Percentiles rank a stretch among this genome's conserved stretches.
Conservation (phyloP, 2,329 filamentous ascomycete genomes). For the Ophiostoma montium region DNA sequence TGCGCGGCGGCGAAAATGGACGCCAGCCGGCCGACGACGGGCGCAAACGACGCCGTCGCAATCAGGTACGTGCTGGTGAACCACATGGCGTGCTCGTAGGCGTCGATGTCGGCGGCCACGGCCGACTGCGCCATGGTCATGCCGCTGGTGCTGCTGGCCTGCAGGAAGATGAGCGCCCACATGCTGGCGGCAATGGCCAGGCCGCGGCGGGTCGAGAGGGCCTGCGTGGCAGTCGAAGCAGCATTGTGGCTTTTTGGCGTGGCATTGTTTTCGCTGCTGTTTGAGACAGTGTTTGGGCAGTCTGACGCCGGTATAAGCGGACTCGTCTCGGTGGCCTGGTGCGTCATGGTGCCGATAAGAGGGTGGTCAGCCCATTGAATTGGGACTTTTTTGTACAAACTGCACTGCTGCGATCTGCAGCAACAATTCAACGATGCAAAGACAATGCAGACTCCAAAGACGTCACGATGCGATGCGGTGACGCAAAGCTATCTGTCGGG, state of each 20-base stretch:
- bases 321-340: not conserved
- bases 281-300: not conserved
- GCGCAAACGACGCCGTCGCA: conserved; percentile 46
- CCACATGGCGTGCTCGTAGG: conserved; percentile 63
- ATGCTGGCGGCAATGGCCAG: conserved; percentile 25
- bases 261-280: not conserved
- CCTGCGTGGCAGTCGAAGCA: not conserved
- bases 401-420: no score
- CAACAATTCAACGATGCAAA: no score
- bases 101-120: conserved; percentile 61
- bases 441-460: no score
- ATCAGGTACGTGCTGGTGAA: conserved; percentile 66
- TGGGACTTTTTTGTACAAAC: no score
- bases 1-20: conserved; percentile 57
- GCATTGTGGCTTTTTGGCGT: not conserved
- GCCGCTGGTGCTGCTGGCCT: conserved; percentile 60
- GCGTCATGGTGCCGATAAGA: not conserved
- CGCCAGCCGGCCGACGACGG: conserved; percentile 56
- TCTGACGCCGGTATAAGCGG: not conserved
- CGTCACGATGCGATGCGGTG: no score
- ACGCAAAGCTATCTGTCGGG: no score
- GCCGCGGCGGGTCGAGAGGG: not conserved
- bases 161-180: conserved; percentile 44
- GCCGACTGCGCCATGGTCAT: conserved; percentile 68
- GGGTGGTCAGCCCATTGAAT: no score